phyloP scores from a whole-genome alignment of 1,284 basidiomycete genomes.

The Cryptococcus sp. region DNA sequence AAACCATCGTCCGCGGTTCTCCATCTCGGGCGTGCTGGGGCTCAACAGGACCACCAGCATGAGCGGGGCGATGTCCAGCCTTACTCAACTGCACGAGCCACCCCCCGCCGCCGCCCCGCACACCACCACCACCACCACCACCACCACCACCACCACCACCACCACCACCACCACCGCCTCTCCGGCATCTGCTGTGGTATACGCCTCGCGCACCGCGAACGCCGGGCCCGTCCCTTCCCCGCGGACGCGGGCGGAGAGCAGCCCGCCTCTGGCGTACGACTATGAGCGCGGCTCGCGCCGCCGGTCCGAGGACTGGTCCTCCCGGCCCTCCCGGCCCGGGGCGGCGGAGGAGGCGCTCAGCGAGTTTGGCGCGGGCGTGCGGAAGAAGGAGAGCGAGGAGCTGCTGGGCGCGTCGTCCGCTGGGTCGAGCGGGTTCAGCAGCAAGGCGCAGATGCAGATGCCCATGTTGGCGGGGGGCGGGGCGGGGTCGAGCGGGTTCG shows the following conservation, averaged over 20 bases:
- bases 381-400: slow-evolving; percentile 31
- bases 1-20: slow-evolving; percentile 34
- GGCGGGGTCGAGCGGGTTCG: too few relatives aligned
- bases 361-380: slow-evolving; percentile 42
- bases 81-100: slow-evolving; percentile 33
- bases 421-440: too few relatives aligned
- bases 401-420: slow-evolving; percentile 5
- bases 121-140: not conserved
- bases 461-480: too few relatives aligned
- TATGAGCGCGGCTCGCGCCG: slow-evolving; percentile 11
- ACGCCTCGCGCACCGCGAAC: too few relatives aligned
- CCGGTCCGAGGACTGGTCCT: slow-evolving; percentile 41
- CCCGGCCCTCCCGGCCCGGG: slow-evolving; percentile 28
- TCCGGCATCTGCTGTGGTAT: too few relatives aligned
- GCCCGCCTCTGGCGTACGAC: slow-evolving; percentile 11
- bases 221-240: slow-evolving; percentile 1
- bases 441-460: too few relatives aligned
- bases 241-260: slow-evolving; percentile 24
- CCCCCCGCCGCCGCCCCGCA: slow-evolving; percentile 5
- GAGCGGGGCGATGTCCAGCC: slow-evolving; percentile 32
- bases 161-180: not conserved
- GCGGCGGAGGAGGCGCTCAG: slow-evolving; percentile 36
- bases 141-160: not conserved
- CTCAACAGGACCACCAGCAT: slow-evolving; percentile 23
- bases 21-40: slow-evolving; percentile 39